phyloP scores from a whole-genome alignment of 345 rosid genomes.

The Erodium maritimum region DNA sequence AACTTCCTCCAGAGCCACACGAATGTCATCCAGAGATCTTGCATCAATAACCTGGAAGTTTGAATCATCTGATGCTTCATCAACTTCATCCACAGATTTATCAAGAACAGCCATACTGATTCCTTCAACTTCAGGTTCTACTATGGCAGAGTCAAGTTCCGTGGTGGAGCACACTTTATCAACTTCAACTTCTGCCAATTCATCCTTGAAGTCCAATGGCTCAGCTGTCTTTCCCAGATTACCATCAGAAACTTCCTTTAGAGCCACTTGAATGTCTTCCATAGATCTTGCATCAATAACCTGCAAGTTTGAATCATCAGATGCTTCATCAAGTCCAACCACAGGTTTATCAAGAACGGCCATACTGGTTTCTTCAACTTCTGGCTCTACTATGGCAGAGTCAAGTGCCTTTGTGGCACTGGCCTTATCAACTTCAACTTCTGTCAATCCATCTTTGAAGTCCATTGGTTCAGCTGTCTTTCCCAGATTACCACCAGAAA shows the following conservation, averaged over 20 bases:
- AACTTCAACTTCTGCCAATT: conserved; percentile 10
- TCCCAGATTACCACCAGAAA: not conserved
- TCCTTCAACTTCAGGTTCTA: conserved; percentile 7
- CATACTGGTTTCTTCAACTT: conserved; percentile 3
- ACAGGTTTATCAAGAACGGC: no score
- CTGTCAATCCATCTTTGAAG: not conserved
- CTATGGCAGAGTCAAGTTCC: conserved; percentile 13
- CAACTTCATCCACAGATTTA: conserved; percentile 9
- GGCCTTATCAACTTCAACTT: no score
- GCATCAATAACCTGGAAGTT: conserved; percentile 24
- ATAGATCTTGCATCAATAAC: conserved; percentile 6
- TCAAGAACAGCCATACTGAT: not conserved
- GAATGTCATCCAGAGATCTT: conserved; percentile 19
- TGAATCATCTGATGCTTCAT: not conserved
- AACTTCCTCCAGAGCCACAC: not conserved
- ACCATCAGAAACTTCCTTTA: conserved; percentile 25
- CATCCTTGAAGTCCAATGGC: conserved; percentile 11
- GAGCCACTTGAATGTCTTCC: conserved; percentile 8
- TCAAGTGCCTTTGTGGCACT: no score
- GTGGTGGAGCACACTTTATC: conserved; percentile 15
- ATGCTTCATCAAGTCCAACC: not conserved
- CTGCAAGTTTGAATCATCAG: conserved; percentile 1
- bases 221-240: conserved; percentile 12
- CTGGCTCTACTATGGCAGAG: conserved; percentile 4
- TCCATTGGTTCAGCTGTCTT: not conserved